Base-by-base conservation (phyloP, 345 rosid genomes). In the Ricinus communis region DNA sequence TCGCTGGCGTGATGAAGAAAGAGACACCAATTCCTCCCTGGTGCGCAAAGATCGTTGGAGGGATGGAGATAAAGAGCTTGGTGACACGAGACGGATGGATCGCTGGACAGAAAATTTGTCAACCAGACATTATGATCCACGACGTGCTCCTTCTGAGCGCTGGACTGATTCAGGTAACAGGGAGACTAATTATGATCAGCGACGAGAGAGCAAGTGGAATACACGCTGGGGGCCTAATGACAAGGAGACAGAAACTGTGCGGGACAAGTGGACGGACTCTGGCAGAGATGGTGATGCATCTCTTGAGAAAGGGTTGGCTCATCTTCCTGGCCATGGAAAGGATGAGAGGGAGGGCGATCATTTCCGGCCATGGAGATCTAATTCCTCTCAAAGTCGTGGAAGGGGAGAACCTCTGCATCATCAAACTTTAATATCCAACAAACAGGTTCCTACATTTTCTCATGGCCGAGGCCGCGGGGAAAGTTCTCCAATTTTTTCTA, bases 161-260 rank as follows among this genome's bases (percentile, higher is more conserved):
- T 87, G 99, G 92, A 79, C 83, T 72, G 98, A 95, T 76, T 82
- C 88, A 31, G 81, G 86, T 60, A 88, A 84, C 82, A 87, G 83
- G 87, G 99, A 92, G 53, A 71, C 82, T 69, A 88, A 64, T 62
- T 66, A 87, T 73, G 97, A 90, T 67, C 98, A 89, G 81, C 85
- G 93, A 45, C 93, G 97, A 21, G 99, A 92, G 81, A 90, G 88
- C 88, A 95, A 95, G 85, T 95, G 99, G 98, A 95, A 89, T 83
- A 81, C 97, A 45, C 94, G 96, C 70, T 95, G 99, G 96, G 98
- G 99, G 0, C 98, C 96, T 79, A 96, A 85, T 62, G 86, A 86
- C 50, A 95, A 86, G 76, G 96, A 78, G 57, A 59, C 71, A 46
- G 93, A 89, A 58, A 84, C 76, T 64, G 70, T 66, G 14, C 93